Base-by-base conservation (phyloP, 805 yeast species). In the Metschnikowia drakensbergensis region DNA sequence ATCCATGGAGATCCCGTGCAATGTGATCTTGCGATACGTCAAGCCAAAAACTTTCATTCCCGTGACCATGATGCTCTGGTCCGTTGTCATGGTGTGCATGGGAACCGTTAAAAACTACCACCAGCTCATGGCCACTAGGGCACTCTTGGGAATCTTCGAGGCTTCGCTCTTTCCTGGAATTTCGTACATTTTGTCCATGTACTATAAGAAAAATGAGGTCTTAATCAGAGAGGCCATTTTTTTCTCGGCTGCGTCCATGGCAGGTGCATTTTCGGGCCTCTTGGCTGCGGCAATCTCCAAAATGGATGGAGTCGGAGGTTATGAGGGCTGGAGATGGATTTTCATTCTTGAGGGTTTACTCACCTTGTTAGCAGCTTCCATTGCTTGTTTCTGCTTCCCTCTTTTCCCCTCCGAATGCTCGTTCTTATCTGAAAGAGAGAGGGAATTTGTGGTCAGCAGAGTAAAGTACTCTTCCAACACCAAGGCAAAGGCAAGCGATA, bases 251-350 rank as follows among this genome's bases (percentile, higher is more conserved):
- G 83, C 91, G 3, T 79, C 85, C 54, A 72, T 86, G 47, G 88
- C 91, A 2, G 91, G 94, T 62, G 90, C 87, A 25, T 85, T 86
- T 55, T 84, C 85, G 10, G 90, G 90, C 49, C 81, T 87, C 28
- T 75, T 86, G 55, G 89, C 91, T 6, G 82, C 77, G 57, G 80
- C 80, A 52, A 78, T 84, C 52, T 66, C 80, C 55, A 81, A 80
- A 35, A 69, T 85, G 57, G 74, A 80, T 53, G 74, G 74, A 5
- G 51, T 43, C 13, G 55, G 55, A 5, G 57, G 57, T 42, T 51
- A 51, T 45, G 57, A 46, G 25, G 55, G 54, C 22, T 54, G 58
- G 58, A 43, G 55, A 28, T 54, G 58, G 58, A 53, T 54, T 11
- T 54, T 54, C 30, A 54, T 54, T 27, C 42, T 54, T 35, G 58